Base-by-base conservation (phyloP, 169 alveolate genomes). In the Cyclospora cayetanensis region DNA sequence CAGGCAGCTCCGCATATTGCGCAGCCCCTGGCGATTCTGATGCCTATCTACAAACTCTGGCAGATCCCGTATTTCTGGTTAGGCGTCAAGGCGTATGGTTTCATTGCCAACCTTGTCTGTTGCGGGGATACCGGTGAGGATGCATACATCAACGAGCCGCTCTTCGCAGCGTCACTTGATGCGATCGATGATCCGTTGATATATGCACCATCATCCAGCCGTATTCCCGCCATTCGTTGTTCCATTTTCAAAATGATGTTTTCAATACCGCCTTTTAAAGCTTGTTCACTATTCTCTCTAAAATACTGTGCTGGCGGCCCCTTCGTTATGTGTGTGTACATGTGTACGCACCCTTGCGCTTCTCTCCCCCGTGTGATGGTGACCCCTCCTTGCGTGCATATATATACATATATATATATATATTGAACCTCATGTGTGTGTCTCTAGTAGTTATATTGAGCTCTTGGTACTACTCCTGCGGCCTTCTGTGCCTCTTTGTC, bases 1-100 rank as follows among this genome's bases (percentile, higher is more conserved):
- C 93, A 95, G 35, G 93, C 97, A 42, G 98, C 98, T 39, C 98
- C 98, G 15, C 97, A 92, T 92, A 93, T 97, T 91, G 97, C 97
- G 65, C 94, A 94, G 76, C 97, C 98, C 25, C 90, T 97, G 34
- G 96, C 98, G 7, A 93, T 97, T 22, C 94, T 97, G 1, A 95
- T 97, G 93, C 99, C 99, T 20, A 90, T 97, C 84, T 95, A 95
- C 52, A 95, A 97, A 60, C 89, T 92, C 35, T 97, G 98, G 96
- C 95, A 96, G 91, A 82, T 97, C 42, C 96, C 96, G 0, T 97
- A 97, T 93, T 97, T 95, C 95, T 97, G 98, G 94, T 94, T 96
- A 43, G 98, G 98, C 31, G 90, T 96, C 46, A 95, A 94, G 91
- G 95, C 95, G 5, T 98, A 98, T 86, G 99, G 97, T 91, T 46